Percentiles rank a stretch among this genome's conserved stretches.
These are phyloP conservation scores for Metroxylon sagu DNA, from an alignment of 176 grass and related monocot species.

Conservation along the genomic window DNA sequence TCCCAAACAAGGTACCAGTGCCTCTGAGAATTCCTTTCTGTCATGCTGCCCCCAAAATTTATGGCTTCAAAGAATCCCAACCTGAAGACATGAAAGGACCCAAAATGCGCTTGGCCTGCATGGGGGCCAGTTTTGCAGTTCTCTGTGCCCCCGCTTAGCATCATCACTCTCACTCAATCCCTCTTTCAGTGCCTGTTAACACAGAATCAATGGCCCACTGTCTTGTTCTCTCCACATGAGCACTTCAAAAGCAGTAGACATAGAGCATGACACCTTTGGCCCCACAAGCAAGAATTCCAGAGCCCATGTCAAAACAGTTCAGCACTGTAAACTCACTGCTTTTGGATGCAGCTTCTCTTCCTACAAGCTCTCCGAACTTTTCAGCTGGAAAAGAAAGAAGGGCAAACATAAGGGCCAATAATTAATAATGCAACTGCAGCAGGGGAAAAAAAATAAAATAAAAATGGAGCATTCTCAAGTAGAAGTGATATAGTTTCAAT, in stretches of 20 bases:
- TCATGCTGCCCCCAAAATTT: constrained; percentile 78
- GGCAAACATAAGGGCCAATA: not conserved
- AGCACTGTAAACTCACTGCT: constrained; percentile 89
- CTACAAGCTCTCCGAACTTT: constrained; percentile 84
- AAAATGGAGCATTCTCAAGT: too few species aligned
- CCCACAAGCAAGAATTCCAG: constrained; percentile 65
- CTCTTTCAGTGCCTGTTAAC: constrained; percentile 54
- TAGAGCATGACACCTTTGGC: constrained; percentile 84
- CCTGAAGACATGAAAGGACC: constrained; percentile 84
- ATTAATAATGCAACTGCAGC: too few species aligned
- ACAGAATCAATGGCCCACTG: constrained; percentile 51
- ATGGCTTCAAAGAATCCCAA: constrained; percentile 99
- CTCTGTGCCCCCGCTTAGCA: constrained; percentile 72
- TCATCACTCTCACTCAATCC: constrained; percentile 39
- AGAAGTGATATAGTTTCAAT: too few species aligned
- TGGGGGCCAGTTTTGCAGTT: constrained; percentile 62
- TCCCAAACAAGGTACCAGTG: constrained; percentile 67
- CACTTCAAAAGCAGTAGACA: constrained; percentile 55
- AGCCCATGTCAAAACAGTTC: constrained; percentile 89
- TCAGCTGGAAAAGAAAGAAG: constrained; percentile 59
- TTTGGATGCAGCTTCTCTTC: constrained; percentile 80
- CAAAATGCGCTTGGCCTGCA: constrained; percentile 86
- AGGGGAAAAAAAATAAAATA: too few species aligned
- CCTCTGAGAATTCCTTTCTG: constrained; percentile 84
- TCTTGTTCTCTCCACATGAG: constrained; percentile 57